These are phyloP conservation scores for Calcarisporium arbuscula DNA, from an alignment of 2,329 filamentous ascomycete species.

Conservation along the genomic window DNA sequence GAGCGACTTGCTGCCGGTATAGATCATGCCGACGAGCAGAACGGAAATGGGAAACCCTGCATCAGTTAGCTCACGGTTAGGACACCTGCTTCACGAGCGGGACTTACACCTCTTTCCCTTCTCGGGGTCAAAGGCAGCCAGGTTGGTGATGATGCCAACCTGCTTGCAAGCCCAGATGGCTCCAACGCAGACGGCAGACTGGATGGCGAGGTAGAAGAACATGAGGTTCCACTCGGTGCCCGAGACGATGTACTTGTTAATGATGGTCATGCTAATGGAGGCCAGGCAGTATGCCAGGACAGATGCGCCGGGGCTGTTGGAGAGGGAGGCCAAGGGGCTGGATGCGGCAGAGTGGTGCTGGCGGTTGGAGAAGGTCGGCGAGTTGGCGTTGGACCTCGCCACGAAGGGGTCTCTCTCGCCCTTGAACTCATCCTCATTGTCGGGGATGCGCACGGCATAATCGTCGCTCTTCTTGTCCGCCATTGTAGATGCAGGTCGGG, in stretches of 20 bases:
- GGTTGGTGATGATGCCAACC: slow-evolving; percentile 72
- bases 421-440: slow-evolving; percentile 43
- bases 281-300: slow-evolving; percentile 88
- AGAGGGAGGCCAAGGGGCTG: slow-evolving; percentile 40
- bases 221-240: slow-evolving; percentile 90
- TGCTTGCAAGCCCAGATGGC: slow-evolving; percentile 81
- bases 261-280: slow-evolving; percentile 99
- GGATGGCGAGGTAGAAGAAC: slow-evolving; percentile 87
- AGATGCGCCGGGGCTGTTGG: slow-evolving; percentile 72
- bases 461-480: slow-evolving; percentile 87
- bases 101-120: slow-evolving; percentile 86
- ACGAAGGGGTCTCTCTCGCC: slow-evolving; percentile 47
- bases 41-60: slow-evolving; percentile 93
- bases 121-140: slow-evolving; percentile 73
- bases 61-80: slow-evolving; percentile 14
- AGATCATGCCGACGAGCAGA: slow-evolving; percentile 98
- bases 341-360: slow-evolving; percentile 11
- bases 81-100: neutral
- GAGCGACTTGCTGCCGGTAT: slow-evolving; percentile 91
- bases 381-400: slow-evolving; percentile 17
- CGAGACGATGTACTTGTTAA: slow-evolving; percentile 97
- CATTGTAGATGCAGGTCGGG: slow-evolving; percentile 58
- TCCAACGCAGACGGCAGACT: slow-evolving; percentile 85
- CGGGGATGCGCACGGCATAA: slow-evolving; percentile 64
- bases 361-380: slow-evolving; percentile 8